Base-by-base conservation (phyloP, 2,329 filamentous ascomycete genomes). In the Xylaria sp. region DNA sequence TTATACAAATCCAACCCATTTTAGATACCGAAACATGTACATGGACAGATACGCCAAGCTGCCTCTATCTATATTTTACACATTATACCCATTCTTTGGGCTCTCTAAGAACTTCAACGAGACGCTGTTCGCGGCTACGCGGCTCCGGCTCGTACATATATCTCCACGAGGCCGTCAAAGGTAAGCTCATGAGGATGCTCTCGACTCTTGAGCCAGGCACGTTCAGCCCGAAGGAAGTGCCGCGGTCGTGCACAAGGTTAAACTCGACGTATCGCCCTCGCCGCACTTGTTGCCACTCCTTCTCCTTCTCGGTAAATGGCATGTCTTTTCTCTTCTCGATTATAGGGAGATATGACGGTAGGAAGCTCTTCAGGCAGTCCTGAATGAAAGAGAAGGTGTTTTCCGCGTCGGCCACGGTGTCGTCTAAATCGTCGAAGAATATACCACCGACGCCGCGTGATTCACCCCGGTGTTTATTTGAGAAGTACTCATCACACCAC, bases 401-500 rank as follows among this genome's bases (percentile, higher is more conserved):
- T 79, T 98, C 94, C 75, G 93, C 91, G 77, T 96, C 93, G 70
- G 94, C 93, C 76, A 95, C 92, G 1, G 89, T 88, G 76, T 92
- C 92, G 79, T 99, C 96, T 15, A 99, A 86, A 79, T 99, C 96
- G 81, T 99, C 96, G 78, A 99, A 99, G 88, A 99, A 99, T 81
- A 99, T 98, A 63, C 96, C 96, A 62, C 96, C 96, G 41, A 99
- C 84, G 66, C 96, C 96, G 58, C 96, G 91, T 56, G 89, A 86
- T 83, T 99, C 96, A 68, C 89, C 88, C 56, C 96, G 90, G 83
- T 99, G 96, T 80, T 94, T 95, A 81, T 98, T 92, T 84, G 88
- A 91, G 83, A 99, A 99, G 84, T 99, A 99, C 76, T 97, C 90
- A 80, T 99, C 96, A 80, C 96, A 99, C 96, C 96, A 99, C 79